Percentiles rank a stretch among this genome's conserved stretches.
Conservation (phyloP, 176 grass and related monocot species). For the Triticum urartu region DNA sequence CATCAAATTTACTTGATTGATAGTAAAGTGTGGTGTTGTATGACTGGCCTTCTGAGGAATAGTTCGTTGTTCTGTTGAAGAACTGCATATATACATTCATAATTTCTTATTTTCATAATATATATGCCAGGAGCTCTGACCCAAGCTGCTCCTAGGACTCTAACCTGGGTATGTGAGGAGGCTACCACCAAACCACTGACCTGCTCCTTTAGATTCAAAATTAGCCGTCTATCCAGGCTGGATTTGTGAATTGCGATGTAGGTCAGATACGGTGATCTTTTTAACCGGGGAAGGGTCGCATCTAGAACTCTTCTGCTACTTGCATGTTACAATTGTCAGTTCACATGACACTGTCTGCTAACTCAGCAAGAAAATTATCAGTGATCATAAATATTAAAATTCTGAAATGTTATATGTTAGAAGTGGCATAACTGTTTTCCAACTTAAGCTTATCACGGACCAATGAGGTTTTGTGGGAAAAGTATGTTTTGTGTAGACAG, state of each 20-base stretch:
- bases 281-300: not conserved
- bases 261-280: not conserved
- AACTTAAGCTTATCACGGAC: slow-evolving; percentile 5
- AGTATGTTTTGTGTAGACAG: not conserved
- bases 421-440: not conserved
- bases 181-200: not conserved
- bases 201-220: not conserved
- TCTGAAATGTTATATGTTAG: not conserved
- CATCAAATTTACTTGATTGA: not conserved
- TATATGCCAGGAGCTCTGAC: not conserved
- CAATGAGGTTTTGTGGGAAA: not conserved
- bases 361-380: not conserved
- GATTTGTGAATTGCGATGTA: not conserved
- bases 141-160: not conserved
- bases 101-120: not conserved
- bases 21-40: not conserved
- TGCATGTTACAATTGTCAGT: not conserved
- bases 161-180: not conserved
- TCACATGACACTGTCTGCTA: not conserved
- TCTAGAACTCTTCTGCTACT: not conserved
- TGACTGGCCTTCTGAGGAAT: not conserved
- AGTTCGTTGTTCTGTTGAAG: slow-evolving; percentile 8
- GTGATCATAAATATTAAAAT: not conserved
- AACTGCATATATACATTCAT: not conserved
- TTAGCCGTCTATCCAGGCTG: not conserved